Conservation (phyloP, 208 protist genomes). For the Naegleria fowleri region DNA sequence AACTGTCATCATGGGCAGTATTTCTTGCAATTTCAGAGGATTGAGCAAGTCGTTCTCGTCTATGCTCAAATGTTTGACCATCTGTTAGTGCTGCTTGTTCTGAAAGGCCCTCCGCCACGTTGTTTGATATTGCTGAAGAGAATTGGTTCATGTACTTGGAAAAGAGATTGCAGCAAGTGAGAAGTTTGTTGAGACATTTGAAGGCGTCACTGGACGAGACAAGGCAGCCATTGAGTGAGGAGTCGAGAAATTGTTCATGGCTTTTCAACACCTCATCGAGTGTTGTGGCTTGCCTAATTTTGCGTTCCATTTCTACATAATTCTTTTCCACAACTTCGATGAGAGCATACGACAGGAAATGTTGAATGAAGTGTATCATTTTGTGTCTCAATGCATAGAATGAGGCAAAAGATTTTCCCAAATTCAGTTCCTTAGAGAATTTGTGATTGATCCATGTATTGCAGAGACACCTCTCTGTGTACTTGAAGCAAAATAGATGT, state of each 20-base stretch:
- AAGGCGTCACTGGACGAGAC: constrained; percentile 32
- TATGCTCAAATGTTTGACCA: neutral
- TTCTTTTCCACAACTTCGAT: neutral
- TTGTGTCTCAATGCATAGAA: constrained; percentile 27
- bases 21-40: neutral
- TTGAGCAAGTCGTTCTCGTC: neutral
- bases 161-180: neutral
- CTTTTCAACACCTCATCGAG: constrained; percentile 46
- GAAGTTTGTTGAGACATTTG: neutral
- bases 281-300: constrained; percentile 25
- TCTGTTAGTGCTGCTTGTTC: neutral
- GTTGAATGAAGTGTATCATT: constrained; percentile 59
- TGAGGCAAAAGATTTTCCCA: neutral
- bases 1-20: neutral
- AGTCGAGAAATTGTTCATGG: constrained; percentile 45
- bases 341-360: constrained; percentile 52
- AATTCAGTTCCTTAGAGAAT: constrained; percentile 20
- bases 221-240: constrained; percentile 41
- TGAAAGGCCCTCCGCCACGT: neutral
- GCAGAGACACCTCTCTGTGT: constrained; percentile 24
- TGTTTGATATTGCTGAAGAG: neutral
- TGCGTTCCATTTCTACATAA: neutral
- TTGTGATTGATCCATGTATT: constrained; percentile 13
- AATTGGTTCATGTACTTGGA: constrained; percentile 24
- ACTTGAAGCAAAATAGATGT: constrained; percentile 60